Evolutionary conservation across 1,284 basidiomycete genomes (phyloP), one percentile per base, ranked within the genome.

Genomic region (Ceratorhiza oryzae-sativae): DNA sequence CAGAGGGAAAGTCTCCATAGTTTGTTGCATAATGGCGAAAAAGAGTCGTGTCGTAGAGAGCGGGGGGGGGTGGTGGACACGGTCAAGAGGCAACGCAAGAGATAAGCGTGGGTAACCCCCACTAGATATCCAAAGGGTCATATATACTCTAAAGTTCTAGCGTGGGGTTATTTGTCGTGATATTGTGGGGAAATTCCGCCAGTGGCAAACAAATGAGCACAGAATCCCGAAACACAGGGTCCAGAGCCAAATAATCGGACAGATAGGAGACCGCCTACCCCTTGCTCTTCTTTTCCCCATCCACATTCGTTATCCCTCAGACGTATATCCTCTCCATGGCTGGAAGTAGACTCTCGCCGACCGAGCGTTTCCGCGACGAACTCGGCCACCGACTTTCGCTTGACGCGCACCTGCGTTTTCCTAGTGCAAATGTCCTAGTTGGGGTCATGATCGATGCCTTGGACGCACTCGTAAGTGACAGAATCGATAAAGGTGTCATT

Each of bases 341-440:
- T 8, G 18, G n/a, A 46, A 25, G 30, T 9, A 36, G 42, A 1
- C 45, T 23, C 6, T 62, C 60, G 6, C 60, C 60, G 2, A 41
- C 60, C 30, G 60, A 62, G 42, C 60, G 42, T n/a, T 62, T 62
- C 15, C 60, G 60, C 30, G 42, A 62, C 20, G 60, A 62, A 34
- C 60, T 62, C 60, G 60, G 60, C 10, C 30, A 49, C 32, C 25
- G 60, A n/a, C 60, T 62, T 36, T 46, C 60, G 8, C 27, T 48
- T 15, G 60, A 62, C 23, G 60, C 60, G 1, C 42, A 62, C 27
- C 36, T 62, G 18, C 49, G 45, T 32, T 46, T 62, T 3, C 60
- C 60, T 27, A 62, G 60, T 27, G 60, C 60, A 30, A 62, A 62
- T 34, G 30, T 62, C n/a, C 20, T 62, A 9, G 60, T 62, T 12